Base-by-base conservation (phyloP, 768 basidiomycete genomes). In the Mrakia gelida region DNA sequence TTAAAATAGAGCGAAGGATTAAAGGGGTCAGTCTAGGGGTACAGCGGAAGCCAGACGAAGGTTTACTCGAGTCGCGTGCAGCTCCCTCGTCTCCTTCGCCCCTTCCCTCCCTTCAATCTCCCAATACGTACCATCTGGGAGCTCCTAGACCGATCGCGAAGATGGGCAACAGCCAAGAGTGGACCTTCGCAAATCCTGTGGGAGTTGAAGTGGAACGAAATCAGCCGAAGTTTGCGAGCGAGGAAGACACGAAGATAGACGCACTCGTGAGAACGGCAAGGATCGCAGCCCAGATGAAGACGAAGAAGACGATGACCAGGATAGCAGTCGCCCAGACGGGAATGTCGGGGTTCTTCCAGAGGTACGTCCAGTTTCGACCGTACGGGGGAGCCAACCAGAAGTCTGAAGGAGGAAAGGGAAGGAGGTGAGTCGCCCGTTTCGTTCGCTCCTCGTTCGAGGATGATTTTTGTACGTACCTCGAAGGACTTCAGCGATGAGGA, bases 131-230 rank as follows among this genome's bases (percentile, higher is more conserved):
- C 67, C 67, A 97, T 82, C 93, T 86, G 10, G 95, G 95, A 34
- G 93, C 93, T 63, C 95, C 95, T 75, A 97, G 88, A 81, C 95
- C 95, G 73, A 97, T 94, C 6, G 95, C 95, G 82, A 97, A 97
- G 11, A 97, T 93, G 67, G 95, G 94, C 59, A 97, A 86, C 26
- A 97, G 86, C 95, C 95, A 97, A 15, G 94, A 95, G 83, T 97
- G 95, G 11, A 92, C 92, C 85, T 95, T 96, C 82, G 92, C 92
- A 86, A 94, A 91, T 3, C 63, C 75, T 75, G 75, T 28, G 82
- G 90, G 28, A 82, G 90, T 88, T 8, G 90, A 15, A 26, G 5
- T 28, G 43, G 30, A 43, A 21, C 21, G 56, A 32, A 32, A 34
- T 52, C 49, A 52, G 18, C 49, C 1, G 16, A 1, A 2, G 32